Base-by-base conservation (phyloP, 2,329 filamentous ascomycete genomes). In the Penicillium sclerotigenum region DNA sequence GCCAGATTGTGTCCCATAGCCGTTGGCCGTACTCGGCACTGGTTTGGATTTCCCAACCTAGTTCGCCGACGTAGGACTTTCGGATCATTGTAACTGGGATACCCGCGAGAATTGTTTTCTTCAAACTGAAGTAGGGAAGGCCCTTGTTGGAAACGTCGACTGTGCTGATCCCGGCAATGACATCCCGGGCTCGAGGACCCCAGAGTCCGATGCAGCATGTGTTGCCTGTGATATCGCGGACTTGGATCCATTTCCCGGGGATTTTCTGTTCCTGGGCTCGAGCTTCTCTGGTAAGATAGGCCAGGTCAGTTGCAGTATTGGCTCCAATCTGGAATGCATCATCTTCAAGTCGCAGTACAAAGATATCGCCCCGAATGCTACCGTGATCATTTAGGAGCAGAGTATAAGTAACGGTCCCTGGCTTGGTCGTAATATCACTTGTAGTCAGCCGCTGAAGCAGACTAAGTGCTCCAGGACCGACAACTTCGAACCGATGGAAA, bases 131-230 rank as follows among this genome's bases (percentile, higher is more conserved):
- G 52, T 83, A 81, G 0, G 79, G 77, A 0, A 86, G 71, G 0
- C 72, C 78, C 8, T 52, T 47, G 42, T 65, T 65, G 14, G 66
- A 66, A 34, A 71, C 59, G 14, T 69, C 66, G 13, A 67, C 62
- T 0, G 56, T 52, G 40, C 52, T 68, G 55, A 81, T 68, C 0
- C 66, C 63, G 5, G 68, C 62, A 36, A 87, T 75, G 0, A 87
- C 79, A 2, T 83, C 78, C 4, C 75, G 72, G 0, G 83, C 75
- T 11, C 73, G 76, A 42, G 85, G 85, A 0, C 84, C 84, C 83
- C 84, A 87, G 16, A 87, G 79, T 0, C 84, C 84, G 20, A 87
- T 76, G 56, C 81, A 82, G 64, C 83, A 86, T 0, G 83, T 85
- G 4, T 77, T 79, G 1, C 82, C 81, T 0, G 84, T 87, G 42